Base-by-base conservation (phyloP, 192 early-diverging fungal genomes). In the Podila verticillata region DNA sequence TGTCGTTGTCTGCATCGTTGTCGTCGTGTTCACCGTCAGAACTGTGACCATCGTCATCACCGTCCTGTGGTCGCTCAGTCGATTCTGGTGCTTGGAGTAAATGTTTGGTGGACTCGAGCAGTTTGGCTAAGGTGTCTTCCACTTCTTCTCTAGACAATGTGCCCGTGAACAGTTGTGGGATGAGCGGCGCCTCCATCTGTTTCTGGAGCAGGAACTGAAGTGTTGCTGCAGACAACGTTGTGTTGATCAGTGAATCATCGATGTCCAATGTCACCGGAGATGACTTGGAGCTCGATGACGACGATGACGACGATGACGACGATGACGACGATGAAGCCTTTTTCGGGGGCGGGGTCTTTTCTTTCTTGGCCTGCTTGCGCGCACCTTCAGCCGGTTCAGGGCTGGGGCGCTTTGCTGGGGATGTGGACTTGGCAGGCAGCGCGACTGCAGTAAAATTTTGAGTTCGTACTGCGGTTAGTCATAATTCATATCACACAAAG, bases 201-300 rank as follows among this genome's bases (percentile, higher is more conserved):
- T 78, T 67, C 58, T 78, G 74, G 31, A 78, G 29, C 6, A 78
- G n/a, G 19, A 78, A 78, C 56, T 78, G 74, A 4, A 78, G 68
- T 0, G 74, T 78, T 13, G 64, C 75, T 20, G 75, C 69, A 12
- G 75, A 72, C 20, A 79, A 69, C 4, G 75, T 72, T 4, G 75
- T 78, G 63, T 79, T 72, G 59, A 61, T 24, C 5, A 68, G 36
- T 2, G 65, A 49, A 54, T 54, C 51, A 54, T 54, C 51, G 20
- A 22, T 54, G 5, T 48, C 58, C n/a, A 28, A 56, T 20, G 47
- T 28, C 20, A 51, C 65, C 36, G 48, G 32, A 5, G 61, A 68
- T 47, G 74, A 57, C 20, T 6, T n/a, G 28, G 51, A 12, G 24
- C 22, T 48, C n/a, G 47, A 28, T 12, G 61, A 35, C 19, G 54